Percentiles rank a stretch among this genome's conserved stretches.
phyloP scores from a whole-genome alignment of 2,329 filamentous ascomycete genomes.

The Botrytis fabae region DNA sequence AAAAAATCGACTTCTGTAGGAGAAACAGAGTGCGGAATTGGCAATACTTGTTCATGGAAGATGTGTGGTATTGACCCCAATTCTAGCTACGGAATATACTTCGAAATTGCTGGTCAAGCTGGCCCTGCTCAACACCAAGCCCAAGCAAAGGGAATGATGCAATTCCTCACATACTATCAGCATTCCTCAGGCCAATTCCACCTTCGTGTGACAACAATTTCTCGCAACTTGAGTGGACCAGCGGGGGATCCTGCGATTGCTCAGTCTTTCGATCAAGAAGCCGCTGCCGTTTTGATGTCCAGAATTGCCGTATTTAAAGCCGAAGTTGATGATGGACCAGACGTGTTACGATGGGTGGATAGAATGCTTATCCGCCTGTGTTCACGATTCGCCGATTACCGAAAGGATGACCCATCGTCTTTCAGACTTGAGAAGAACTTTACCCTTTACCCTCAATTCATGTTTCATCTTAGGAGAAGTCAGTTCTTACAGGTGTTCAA shows the following conservation, averaged over 20 bases:
- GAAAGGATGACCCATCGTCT: conserved; percentile 96
- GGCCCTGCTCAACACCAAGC: conserved; percentile 81
- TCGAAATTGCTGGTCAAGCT: conserved; percentile 93
- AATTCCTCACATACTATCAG: conserved; percentile 98
- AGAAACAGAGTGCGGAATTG: conserved; percentile 96
- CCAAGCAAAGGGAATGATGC: conserved; percentile 91
- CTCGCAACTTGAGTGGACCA: conserved; percentile 86
- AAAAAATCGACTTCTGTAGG: conserved; percentile 97
- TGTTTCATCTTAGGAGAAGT: conserved; percentile 97
- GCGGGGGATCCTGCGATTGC: conserved; percentile 93
- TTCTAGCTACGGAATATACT: conserved; percentile 94
- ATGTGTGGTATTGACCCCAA: conserved; percentile 98
- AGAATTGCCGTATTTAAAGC: conserved; percentile 98
- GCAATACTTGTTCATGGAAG: conserved; percentile 99
- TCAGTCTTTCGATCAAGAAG: conserved; percentile 97
- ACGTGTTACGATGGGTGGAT: conserved; percentile 96
- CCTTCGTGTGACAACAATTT: conserved; percentile 90
- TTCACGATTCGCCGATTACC: conserved; percentile 94
- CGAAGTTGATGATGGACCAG: conserved; percentile 97
- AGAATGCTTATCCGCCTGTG: conserved; percentile 97
- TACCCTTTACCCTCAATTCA: conserved; percentile 97
- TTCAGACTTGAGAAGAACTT: conserved; percentile 99
- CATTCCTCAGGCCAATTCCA: conserved; percentile 96
- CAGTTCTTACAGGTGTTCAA: conserved; percentile 99
- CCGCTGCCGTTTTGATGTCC: conserved; percentile 97